A percentile compares a stretch with the other conserved stretches of the same genome.
Conservation (phyloP, 129 eudicot species). For the Logfia minima region DNA sequence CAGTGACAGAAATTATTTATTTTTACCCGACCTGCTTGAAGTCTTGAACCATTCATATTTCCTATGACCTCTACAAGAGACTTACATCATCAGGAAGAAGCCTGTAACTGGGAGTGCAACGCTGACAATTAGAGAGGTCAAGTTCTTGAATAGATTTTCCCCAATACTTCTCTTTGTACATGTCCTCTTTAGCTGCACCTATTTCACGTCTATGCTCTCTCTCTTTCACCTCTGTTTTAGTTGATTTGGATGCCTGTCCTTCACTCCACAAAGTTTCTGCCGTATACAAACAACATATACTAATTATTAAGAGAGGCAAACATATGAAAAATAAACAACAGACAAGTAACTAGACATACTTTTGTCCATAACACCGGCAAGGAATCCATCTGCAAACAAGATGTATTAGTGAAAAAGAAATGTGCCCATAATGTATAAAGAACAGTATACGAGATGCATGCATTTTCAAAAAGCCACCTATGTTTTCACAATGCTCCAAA, state of each 20-base stretch:
- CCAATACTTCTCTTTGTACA: constrained; percentile 76
- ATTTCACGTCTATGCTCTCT: constrained; percentile 74
- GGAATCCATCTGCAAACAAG: constrained; percentile 81
- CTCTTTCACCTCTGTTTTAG: constrained; percentile 70
- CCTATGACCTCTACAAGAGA: constrained; percentile 3
- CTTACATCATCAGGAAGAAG: constrained; percentile 95
- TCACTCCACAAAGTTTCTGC: constrained; percentile 84
- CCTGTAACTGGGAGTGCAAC: constrained; percentile 96
- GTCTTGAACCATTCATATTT: not conserved
- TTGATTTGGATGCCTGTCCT: constrained; percentile 66
- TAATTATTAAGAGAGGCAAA: not conserved
- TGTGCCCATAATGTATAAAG: not conserved
- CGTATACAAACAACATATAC: constrained; percentile 18
- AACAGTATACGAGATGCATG: not conserved
- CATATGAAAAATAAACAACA: constrained; percentile 1
- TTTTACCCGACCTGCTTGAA: not conserved
- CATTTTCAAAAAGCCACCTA: constrained; percentile 49
- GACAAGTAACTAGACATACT: constrained; percentile 49
- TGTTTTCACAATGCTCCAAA: constrained; percentile 84
- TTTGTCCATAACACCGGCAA: constrained; percentile 93
- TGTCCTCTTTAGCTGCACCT: constrained; percentile 71
- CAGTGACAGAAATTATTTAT: not conserved
- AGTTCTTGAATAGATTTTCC: constrained; percentile 94
- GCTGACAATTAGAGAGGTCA: constrained; percentile 82
- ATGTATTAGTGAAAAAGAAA: not conserved